Evolutionary conservation across 176 grass and related monocot genomes (phyloP), one percentile per base, ranked within the genome.

Genomic region (Phragmites australis): DNA sequence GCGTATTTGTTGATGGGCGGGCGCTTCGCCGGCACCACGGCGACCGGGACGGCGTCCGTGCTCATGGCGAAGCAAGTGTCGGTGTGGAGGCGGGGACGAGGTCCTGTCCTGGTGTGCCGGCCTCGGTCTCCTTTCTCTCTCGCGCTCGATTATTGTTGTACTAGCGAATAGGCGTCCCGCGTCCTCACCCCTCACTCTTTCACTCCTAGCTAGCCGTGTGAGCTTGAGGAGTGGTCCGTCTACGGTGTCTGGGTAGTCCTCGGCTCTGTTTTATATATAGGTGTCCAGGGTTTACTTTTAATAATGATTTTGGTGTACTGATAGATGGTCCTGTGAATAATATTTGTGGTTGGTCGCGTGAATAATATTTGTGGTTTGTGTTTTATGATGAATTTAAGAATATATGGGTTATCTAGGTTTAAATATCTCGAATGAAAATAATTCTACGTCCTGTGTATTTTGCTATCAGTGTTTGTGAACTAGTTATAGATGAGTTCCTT

Each of bases 1-100:
- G 94, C 94, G 75, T 93, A 97, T 77, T 89, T 91, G 81, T 93
- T 97, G 77, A 85, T 76, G 41, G 72, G 48, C 45, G 56, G 56
- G 65, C 88, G 88, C 72, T 89, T 89, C 65, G 83, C 88, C 78
- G 87, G 87, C 82, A 77, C 76, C 87, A 81, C 78, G 57, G 87
- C 87, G 44, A 30, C 78, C 29, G 82, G 65, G 54, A 76, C 77
- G 77, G 49, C 76, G 78, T 64, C 72, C 17, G 65, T 72, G 78
- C 63, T 89, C 87, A 89, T 84, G 66, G 56, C 16, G 19, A 25
- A 48, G 31, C 14, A 0, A 14, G 13, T 19, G 17, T 32, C 7
- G 3, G 18, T 4, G 43, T 9, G 50, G 42, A 49, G 68, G 29
- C 23, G 0, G 39, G 21, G 11, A 31, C 63, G 69, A 65, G 1